Evolutionary conservation across 169 alveolate genomes (phyloP), one percentile per base, ranked within the genome.

Genomic region (Cryptosporidium parvum): DNA sequence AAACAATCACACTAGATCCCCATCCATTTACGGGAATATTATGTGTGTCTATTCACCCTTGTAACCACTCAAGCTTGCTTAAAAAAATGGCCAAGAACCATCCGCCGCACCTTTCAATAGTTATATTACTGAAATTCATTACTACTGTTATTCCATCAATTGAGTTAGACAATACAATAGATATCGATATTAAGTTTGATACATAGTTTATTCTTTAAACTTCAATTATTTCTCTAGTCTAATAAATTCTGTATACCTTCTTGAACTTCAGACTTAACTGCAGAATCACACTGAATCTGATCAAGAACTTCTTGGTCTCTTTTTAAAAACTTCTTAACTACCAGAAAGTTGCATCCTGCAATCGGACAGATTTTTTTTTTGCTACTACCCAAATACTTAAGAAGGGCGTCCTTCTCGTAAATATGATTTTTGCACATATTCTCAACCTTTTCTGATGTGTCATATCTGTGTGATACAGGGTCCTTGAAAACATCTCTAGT

Each of bases 1-100:
- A 96, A 92, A 96, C 99, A 16, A 97, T 95, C 58, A 97, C 99
- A 1, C 93, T 96, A 53, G 98, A 97, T 86, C 96, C 96, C 31
- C 98, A 96, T 73, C 98, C 98, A 31, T 92, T 92, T 75, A 92
- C 94, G 35, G 97, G 97, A 16, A 91, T 94, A 35, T 92, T 89
- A 69, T 67, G 93, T 42, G 91, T 94, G 69, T 94, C 97, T 44
- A 96, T 97, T 56, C 99, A 97, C 80, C 98, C 99, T 37, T 97
- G 98, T 92, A 96, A 96, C 35, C 97, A 95, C 85, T 92, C 95
- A n/a, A 84, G 92, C 23, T 92, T 95, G 35, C 92, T 96, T 85
- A 96, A 96, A 75, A 93, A 93, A 75, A 94, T 96, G 91, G 92
- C 95, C 53, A 95, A 93, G 72, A 92, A 44, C 10, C 16, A 65